Evolutionary conservation across 306 rosid genomes (phyloP).

Genomic region (Herpetospermum pedunculosum): DNA sequence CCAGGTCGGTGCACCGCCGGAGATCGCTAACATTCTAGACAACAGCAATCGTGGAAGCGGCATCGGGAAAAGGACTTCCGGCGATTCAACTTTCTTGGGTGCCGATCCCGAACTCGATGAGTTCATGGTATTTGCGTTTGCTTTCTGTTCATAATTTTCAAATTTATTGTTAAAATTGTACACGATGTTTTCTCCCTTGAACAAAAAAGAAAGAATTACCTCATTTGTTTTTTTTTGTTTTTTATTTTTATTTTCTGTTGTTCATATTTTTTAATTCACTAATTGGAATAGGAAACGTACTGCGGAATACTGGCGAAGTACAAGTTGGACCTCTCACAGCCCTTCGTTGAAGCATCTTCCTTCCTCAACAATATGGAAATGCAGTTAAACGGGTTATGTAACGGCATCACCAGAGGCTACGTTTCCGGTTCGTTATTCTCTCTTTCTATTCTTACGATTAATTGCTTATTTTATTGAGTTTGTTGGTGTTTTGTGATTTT

Average conservation of each 20-base stretch:
- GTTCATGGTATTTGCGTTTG: conserved; percentile 51
- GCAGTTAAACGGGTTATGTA: conserved; percentile 45
- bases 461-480: neutral
- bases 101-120: conserved; percentile 69
- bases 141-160: neutral
- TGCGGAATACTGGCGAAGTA: conserved; percentile 38
- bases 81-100: conserved; percentile 20
- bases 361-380: conserved; percentile 54
- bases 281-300: conserved; percentile 35
- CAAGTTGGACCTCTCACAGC: conserved; percentile 52
- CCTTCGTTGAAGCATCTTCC: conserved; percentile 49
- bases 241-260: too few species aligned
- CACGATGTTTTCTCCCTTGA: neutral
- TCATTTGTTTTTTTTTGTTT: neutral
- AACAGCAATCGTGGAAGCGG: conserved; percentile 26
- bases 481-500: neutral
- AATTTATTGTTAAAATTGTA: neutral
- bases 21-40: conserved; percentile 32
- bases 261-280: neutral
- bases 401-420: conserved; percentile 13
- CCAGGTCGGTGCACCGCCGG: conserved; percentile 73
- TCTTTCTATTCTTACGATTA: neutral
- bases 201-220: neutral
- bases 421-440: conserved; percentile 31
- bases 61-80: conserved; percentile 12